These are phyloP conservation scores for Xenoacremonium recifei DNA, from an alignment of 2,329 filamentous ascomycete species.

Conservation along the genomic window DNA sequence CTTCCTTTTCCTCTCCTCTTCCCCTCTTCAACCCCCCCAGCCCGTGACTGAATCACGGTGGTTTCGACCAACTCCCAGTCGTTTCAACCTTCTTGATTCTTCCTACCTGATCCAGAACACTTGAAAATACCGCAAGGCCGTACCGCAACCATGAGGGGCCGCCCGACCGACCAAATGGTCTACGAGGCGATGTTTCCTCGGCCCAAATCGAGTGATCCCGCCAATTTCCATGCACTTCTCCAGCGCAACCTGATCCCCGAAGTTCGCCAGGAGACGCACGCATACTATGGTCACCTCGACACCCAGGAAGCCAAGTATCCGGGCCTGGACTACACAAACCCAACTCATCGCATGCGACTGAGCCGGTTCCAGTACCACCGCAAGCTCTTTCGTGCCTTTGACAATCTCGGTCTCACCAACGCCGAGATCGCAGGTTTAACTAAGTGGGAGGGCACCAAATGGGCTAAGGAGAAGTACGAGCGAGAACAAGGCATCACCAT, in stretches of 20 bases:
- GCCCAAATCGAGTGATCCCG: constrained; percentile 65
- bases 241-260: constrained; percentile 71
- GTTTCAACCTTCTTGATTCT: too few relatives aligned
- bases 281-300: constrained; percentile 77
- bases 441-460: constrained; percentile 80
- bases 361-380: constrained; percentile 75
- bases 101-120: too few relatives aligned
- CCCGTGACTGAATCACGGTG: too few relatives aligned
- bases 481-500: constrained; percentile 70
- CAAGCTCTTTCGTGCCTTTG: constrained; percentile 74
- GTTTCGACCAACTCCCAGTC: too few relatives aligned
- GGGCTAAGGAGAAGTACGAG: constrained; percentile 80
- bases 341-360: constrained; percentile 73
- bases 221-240: constrained; percentile 68
- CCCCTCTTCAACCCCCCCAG: background rate
- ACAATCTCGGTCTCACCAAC: constrained; percentile 64
- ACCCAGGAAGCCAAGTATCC: constrained; percentile 80
- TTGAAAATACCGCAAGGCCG: too few relatives aligned
- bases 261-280: constrained; percentile 74
- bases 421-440: constrained; percentile 70
- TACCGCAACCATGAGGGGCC: constrained; percentile 65
- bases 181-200: constrained; percentile 73
- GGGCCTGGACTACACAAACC: constrained; percentile 74
- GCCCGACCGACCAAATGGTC: constrained; percentile 68
- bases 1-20: background rate